Evolutionary conservation across 1,284 basidiomycete genomes (phyloP).

Genomic region (Apiotrichum sp.): DNA sequence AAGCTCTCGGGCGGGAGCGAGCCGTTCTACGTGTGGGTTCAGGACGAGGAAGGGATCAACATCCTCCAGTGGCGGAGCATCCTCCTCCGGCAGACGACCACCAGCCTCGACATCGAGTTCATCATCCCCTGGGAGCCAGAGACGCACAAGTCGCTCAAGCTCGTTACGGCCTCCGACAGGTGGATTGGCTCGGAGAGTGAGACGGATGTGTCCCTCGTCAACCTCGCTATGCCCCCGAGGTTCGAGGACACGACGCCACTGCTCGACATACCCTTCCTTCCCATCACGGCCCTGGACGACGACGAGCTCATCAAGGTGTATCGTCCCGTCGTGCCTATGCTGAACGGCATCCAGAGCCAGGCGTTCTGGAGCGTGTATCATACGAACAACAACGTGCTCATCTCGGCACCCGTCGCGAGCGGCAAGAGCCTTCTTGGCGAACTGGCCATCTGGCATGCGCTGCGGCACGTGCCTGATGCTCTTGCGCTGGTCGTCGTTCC

Average conservation of each 20-base stretch:
- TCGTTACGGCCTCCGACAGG: constrained; percentile 82
- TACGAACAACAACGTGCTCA: constrained; percentile 64
- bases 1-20: constrained; percentile 71
- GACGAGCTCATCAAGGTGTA: constrained; percentile 52
- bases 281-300: constrained; percentile 55
- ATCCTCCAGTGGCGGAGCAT: constrained; percentile 81
- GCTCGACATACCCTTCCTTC: constrained; percentile 75
- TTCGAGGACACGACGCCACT: constrained; percentile 62
- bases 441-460: constrained; percentile 59
- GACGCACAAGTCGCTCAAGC: constrained; percentile 62
- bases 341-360: constrained; percentile 89
- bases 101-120: constrained; percentile 65
- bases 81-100: constrained; percentile 62
- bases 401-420: constrained; percentile 72
- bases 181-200: constrained; percentile 92
- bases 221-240: constrained; percentile 68
- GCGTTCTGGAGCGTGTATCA: constrained; percentile 75
- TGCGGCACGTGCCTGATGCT: constrained; percentile 32
- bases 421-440: constrained; percentile 77
- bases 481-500: constrained; percentile 42
- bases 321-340: constrained; percentile 51
- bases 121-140: constrained; percentile 64
- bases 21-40: constrained; percentile 94
- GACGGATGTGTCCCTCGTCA: constrained; percentile 58
- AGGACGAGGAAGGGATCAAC: constrained; percentile 69